Evolutionary conservation across 495 filamentous ascomycete species (phyloP), one percentile per base, ranked within the genome.

Genomic region (Hamigera avellanea): DNA sequence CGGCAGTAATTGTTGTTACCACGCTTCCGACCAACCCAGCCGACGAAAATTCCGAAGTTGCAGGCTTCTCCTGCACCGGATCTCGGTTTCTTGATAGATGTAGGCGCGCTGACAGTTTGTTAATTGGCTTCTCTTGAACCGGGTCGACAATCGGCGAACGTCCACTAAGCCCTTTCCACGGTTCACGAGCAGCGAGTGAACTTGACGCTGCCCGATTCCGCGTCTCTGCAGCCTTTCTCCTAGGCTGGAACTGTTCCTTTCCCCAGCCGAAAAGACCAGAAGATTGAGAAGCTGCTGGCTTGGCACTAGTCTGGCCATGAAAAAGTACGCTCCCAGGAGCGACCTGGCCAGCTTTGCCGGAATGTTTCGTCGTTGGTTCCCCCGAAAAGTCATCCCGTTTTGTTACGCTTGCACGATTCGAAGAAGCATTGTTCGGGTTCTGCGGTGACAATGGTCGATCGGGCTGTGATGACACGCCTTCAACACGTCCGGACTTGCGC

Each of bases 81-180:
- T 30, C 28, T 6, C 4, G 28, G n/a, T 12, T 30, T 30, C 28
- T n/a, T 44, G 49, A 32, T 42, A 45, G 23, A 13, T 32, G 40
- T 26, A 43, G 35, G 33, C 50, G 54, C 40, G 57, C 48, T 35
- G 50, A 38, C 4, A 52, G 54, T 43, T 45, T 44, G 37, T 38
- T 34, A 34, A 40, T 42, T 34, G 36, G 44, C 13, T 45, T 50
- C 39, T 54, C 48, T 13, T 55, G 45, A 19, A 58, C 47, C 15
- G 54, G 54, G 9, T 39, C 38, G 9, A 69, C 48, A 29, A 72
- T 65, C 17, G 58, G 54, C 15, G 55, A 44, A 17, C 69, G 67
- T 32, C 69, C 69, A 44, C 59, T 69, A 18, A 64, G 56, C 23
- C 70, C 64, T 33, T 60, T 70, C 71, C 70, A 75, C 31, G 64